Evolutionary conservation across 208 protist species (phyloP).

Genomic region (Trichomonas vaginalis): DNA sequence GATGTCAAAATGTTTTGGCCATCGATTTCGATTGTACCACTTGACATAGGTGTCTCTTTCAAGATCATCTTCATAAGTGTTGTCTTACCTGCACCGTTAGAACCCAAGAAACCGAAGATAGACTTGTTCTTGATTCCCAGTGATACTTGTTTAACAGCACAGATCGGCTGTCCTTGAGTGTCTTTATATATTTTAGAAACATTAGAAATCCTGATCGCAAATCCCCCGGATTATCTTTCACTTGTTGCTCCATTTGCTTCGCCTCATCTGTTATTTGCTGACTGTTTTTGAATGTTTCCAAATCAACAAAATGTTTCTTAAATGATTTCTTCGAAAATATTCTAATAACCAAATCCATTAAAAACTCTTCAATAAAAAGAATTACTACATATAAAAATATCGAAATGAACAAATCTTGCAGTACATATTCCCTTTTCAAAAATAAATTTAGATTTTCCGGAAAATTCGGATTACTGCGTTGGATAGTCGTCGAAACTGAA

Average conservation of each 20-base stretch:
- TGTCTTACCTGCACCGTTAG: slow-evolving; percentile 34
- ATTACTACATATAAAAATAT: neutral
- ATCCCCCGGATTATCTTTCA: neutral
- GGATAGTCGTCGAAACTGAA: too few species aligned
- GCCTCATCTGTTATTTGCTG: neutral
- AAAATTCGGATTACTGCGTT: too few species aligned
- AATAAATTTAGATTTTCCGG: too few species aligned
- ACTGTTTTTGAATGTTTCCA: neutral
- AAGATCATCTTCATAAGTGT: slow-evolving; percentile 30
- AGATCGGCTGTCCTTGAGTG: neutral
- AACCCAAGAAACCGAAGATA: slow-evolving; percentile 27
- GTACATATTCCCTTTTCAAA: too few species aligned
- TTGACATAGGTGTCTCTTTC: neutral
- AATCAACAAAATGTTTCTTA: neutral
- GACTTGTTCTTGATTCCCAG: neutral
- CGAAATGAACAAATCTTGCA: neutral
- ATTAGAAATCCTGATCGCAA: neutral
- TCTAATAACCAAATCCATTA: neutral
- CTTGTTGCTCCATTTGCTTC: neutral
- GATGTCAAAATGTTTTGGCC: neutral
- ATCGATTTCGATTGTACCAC: neutral
- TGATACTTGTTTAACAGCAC: neutral
- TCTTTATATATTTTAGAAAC: neutral
- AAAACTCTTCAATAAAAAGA: neutral
- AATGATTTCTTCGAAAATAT: neutral